Base-by-base conservation (phyloP, 2,329 filamentous ascomycete species). In the Immersiporthe knoxdaviesiana region DNA sequence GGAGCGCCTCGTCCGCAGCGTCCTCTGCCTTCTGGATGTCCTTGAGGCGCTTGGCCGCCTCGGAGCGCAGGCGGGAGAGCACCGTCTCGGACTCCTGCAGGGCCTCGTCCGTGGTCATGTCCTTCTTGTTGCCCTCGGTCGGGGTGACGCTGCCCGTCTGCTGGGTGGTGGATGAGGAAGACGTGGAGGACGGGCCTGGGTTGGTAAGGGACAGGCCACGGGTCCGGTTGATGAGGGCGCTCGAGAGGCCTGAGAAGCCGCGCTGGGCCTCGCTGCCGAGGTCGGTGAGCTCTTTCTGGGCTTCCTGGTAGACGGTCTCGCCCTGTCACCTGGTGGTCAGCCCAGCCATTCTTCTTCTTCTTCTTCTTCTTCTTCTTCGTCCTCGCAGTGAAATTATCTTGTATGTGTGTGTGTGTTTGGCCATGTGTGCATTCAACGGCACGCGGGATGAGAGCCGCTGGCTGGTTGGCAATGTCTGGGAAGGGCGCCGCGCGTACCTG, bases 21-120 rank as follows among this genome's bases (percentile, higher is more conserved):
- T 98, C 95, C 80, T 99, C 96, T 16, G 95, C 96, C 74, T 89
- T 89, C 77, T 97, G 92, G 27, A 98, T 90, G 70, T 97, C 93
- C 76, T 93, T 96, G 70, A 98, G 83, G 62, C 93, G 88, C 80
- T 93, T 94, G 35, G 92, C 85, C 5, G 94, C 94, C 81, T 97
- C 92, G 27, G 84, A 81, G 68, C 90, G 88, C 78, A 98, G 88
- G 59, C 92, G 88, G 6, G 91, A 88, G 39, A 98, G 88, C 69
- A 97, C 90, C 14, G 89, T 86, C 73, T 88, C 86, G 2, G 84
- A 84, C 44, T 87, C 82, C 71, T 80, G 79, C 41, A 79, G 74
- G 7, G 81, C 79, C 35, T 85, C 82, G 63, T 84, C 83, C 11
- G 82, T 76, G 8, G 77, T 76, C 21, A 76, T 73, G n/a, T 78